phyloP scores from a whole-genome alignment of 2,329 filamentous ascomycete species.

The Aspergillus sp. region DNA sequence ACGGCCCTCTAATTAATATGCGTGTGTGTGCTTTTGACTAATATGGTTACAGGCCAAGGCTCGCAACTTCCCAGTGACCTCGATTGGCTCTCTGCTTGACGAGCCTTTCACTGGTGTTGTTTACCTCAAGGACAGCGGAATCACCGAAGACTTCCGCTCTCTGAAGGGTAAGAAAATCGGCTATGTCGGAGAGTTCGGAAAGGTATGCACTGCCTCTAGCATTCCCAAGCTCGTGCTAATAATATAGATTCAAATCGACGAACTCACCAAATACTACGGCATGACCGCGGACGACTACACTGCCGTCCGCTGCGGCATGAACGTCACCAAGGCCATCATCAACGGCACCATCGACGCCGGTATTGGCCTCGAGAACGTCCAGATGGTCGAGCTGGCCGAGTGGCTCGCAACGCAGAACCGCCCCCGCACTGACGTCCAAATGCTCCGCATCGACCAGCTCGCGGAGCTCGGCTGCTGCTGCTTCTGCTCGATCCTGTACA shows the following conservation, averaged over 20 bases:
- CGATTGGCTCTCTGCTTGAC: constrained; percentile 72
- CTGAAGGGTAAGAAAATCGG: constrained; percentile 76
- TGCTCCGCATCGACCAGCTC: constrained; percentile 78
- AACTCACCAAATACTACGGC: constrained; percentile 74
- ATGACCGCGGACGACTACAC: constrained; percentile 73
- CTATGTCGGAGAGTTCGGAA: constrained; percentile 79
- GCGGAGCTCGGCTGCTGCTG: constrained; percentile 79
- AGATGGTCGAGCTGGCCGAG: constrained; percentile 79
- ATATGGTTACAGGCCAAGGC: constrained; percentile 62
- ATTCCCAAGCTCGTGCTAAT: not conserved
- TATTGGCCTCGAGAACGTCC: constrained; percentile 76
- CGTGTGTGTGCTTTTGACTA: not conserved
- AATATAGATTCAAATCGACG: constrained; percentile 72
- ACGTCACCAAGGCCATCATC: constrained; percentile 75
- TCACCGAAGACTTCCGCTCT: constrained; percentile 71
- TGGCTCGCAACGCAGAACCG: constrained; percentile 67
- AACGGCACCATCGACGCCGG: constrained; percentile 71
- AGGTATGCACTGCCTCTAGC: constrained; percentile 35
- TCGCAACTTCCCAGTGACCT: constrained; percentile 69
- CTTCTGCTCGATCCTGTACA: constrained; percentile 80
- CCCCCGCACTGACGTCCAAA: constrained; percentile 67
- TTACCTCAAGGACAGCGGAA: constrained; percentile 72
- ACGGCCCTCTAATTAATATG: constrained; percentile 19
- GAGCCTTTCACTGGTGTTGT: constrained; percentile 79
- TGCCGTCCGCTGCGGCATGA: constrained; percentile 77